Base-by-base conservation (phyloP, 441 rosid genomes). In the Croton setiger region DNA sequence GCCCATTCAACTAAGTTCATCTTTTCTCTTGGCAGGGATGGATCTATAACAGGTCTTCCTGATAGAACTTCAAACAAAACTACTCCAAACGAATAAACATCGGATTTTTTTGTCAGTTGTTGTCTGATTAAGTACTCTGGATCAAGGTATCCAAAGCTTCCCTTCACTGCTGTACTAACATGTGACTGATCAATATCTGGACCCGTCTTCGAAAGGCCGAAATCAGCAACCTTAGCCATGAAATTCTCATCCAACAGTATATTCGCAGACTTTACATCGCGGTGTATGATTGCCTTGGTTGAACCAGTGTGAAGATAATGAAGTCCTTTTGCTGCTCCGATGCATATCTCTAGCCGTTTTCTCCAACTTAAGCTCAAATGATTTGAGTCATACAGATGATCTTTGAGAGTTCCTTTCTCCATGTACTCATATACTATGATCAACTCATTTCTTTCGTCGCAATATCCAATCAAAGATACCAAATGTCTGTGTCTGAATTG, bases 281-380 rank as follows among this genome's bases (percentile, higher is more conserved):
- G 90, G 56, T 93, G 98, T 59, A 93, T 93, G 74, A 93, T 83
- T 2, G 88, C 86, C 81, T 80, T 88, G 0, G 94, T 14, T 0
- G 96, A 83, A 41, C 98, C 97, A 0, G 98, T 93, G 74, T 93
- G 98, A 57, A 93, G 98, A 80, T 93, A 93, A 72, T 93, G 97
- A 53, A 93, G 85, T 23, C 97, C 98, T 81, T 85, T 87, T 4
- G 94, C 97, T 36, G 97, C 82, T 60, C 93, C 98, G 49, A 88
- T 88, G 74, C 97, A 93, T 51, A 93, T 81, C 75, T 88, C 97
- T 33, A 93, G 90, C 76, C 97, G 74, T 43, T 81, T 85, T 68
- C 76, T 89, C 96, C 96, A 91, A 13, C 85, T 82, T 69, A 93
- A 66, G 23, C 77, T 64, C 2, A 83, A 90, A n/a, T 73, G 73